phyloP scores from a whole-genome alignment of 257 asterid species.

The Solanum chmielewskii region DNA sequence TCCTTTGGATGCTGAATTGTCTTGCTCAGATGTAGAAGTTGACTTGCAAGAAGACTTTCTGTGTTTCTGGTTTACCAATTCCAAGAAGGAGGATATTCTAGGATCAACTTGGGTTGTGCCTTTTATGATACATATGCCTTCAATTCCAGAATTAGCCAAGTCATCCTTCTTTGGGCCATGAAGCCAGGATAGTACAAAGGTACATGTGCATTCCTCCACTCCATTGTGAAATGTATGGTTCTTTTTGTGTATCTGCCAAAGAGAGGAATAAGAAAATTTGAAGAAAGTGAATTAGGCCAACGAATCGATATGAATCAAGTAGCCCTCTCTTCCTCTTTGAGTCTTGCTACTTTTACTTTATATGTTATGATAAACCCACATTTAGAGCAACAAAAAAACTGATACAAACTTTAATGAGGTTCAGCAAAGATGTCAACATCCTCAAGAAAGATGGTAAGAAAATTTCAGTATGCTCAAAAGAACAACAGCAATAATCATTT shows the following conservation, averaged over 20 bases:
- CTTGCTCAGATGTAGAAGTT: not conserved
- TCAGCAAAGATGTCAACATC: not conserved
- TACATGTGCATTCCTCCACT: conserved; percentile 50
- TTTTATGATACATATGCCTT: conserved; percentile 19
- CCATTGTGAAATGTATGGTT: conserved; percentile 24
- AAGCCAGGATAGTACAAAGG: conserved; percentile 37
- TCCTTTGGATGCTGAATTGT: not conserved
- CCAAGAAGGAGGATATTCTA: conserved; percentile 22
- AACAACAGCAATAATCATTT: not conserved
- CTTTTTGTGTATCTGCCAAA: conserved; percentile 28
- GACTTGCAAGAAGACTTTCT: not conserved
- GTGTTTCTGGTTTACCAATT: conserved; percentile 29
- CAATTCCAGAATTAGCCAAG: conserved; percentile 16
- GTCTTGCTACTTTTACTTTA: not conserved
- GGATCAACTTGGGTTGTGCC: conserved; percentile 18
- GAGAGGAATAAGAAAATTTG: not conserved
- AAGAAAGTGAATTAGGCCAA: not conserved
- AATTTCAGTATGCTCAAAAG: not conserved
- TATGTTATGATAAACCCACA: not conserved
- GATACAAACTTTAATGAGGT: not conserved
- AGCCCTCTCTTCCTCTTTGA: not conserved
- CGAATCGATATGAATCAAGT: not conserved
- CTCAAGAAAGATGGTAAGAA: not conserved
- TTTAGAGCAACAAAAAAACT: not conserved
- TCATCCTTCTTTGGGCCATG: conserved; percentile 43